Percentiles rank a stretch among this genome's conserved stretches.
Evolutionary conservation across 176 grass and related monocot genomes (phyloP).

Genomic region (Pharus latifolius): DNA sequence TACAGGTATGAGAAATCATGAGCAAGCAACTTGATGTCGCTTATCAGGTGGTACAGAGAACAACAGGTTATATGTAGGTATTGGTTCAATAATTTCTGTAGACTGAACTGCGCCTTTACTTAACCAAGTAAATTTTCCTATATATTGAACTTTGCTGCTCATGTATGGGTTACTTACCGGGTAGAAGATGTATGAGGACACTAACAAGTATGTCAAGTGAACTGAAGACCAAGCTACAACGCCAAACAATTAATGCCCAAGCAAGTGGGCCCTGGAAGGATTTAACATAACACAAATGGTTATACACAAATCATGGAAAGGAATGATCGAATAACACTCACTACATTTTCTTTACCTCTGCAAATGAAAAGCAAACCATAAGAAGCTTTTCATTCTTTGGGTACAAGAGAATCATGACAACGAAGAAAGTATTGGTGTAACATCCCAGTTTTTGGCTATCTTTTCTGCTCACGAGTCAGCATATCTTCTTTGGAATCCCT

Average conservation of each 20-base stretch:
- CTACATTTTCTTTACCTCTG: constrained; percentile 60
- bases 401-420: constrained; percentile 91
- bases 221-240: constrained; percentile 94
- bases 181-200: constrained; percentile 97
- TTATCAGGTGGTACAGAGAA: not conserved
- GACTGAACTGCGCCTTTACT: not conserved
- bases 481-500: too few relatives aligned
- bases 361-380: constrained; percentile 99
- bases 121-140: not conserved
- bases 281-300: constrained; percentile 16
- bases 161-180: constrained; percentile 49
- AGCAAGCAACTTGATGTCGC: not conserved
- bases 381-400: constrained; percentile 97
- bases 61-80: too few relatives aligned
- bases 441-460: too few relatives aligned
- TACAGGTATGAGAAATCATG: not conserved
- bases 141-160: not conserved
- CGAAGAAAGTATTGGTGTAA: constrained; percentile 96
- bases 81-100: not conserved
- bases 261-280: constrained; percentile 73
- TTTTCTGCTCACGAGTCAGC: too few relatives aligned
- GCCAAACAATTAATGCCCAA: constrained; percentile 98
- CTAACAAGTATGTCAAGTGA: constrained; percentile 97
- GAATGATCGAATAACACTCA: not conserved
- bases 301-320: not conserved